Percentiles rank a stretch among this genome's conserved stretches.
Evolutionary conservation across 1,284 basidiomycete species (phyloP).

Genomic region (Ganoderma leucocontextum): DNA sequence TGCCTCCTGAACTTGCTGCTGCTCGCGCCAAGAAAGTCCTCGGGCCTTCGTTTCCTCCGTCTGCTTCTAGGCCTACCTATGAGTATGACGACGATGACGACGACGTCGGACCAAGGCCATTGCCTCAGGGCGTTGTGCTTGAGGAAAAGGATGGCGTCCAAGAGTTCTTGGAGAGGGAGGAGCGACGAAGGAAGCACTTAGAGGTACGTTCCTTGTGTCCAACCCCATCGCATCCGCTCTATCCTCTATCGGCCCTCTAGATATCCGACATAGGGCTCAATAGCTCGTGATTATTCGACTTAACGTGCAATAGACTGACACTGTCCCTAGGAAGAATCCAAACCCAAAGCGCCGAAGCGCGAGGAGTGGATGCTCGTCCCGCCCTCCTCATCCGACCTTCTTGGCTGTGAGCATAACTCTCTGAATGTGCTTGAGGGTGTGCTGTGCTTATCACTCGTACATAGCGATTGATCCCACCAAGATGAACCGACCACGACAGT

Average conservation of each 20-base stretch:
- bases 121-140: conserved; percentile 53
- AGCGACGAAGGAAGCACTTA: conserved; percentile 68
- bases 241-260: neutral
- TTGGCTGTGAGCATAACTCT: conserved; percentile 63
- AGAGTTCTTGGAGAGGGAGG: conserved; percentile 85
- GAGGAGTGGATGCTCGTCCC: conserved; percentile 97
- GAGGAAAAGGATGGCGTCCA: conserved; percentile 67
- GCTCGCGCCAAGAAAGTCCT: conserved; percentile 45
- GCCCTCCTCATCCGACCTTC: conserved; percentile 79
- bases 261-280: neutral
- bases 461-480: conserved; percentile 76
- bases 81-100: conserved; percentile 72
- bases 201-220: conserved; percentile 55
- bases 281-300: neutral
- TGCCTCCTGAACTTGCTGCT: conserved; percentile 67
- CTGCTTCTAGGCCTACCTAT: conserved; percentile 38
- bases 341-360: conserved; percentile 79
- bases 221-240: neutral
- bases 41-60: conserved; percentile 50
- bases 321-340: conserved; percentile 63
- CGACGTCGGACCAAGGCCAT: conserved; percentile 80
- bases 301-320: neutral
- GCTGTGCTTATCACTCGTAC: neutral
- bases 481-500: conserved; percentile 72
- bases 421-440: neutral